Percentiles rank a stretch among this genome's conserved stretches.
Evolutionary conservation across 1,284 basidiomycete species (phyloP).

Genomic region (Taiwanofungus camphoratus): DNA sequence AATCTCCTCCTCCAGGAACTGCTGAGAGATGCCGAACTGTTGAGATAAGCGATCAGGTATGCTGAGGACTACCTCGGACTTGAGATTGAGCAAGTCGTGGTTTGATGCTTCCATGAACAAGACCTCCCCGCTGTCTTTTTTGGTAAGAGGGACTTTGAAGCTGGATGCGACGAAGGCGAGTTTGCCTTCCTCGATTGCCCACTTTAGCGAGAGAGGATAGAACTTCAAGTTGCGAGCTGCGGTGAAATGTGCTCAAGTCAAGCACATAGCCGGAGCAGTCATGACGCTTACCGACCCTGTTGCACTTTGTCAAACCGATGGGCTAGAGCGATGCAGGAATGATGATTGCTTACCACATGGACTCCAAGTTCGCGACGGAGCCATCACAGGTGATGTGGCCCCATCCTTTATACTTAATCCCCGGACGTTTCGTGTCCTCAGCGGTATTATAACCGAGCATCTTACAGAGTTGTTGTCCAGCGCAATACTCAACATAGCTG

Average conservation of each 20-base stretch:
- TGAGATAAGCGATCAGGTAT: conserved; percentile 24
- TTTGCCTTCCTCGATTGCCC: conserved; percentile 25
- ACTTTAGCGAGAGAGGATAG: conserved; percentile 32
- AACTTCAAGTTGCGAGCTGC: conserved; percentile 36
- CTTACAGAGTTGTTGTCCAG: conserved; percentile 36
- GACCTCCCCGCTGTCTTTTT: too few species aligned
- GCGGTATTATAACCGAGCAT: conserved; percentile 40
- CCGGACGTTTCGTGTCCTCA: too few species aligned
- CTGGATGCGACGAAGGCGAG: conserved; percentile 26
- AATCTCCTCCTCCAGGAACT: conserved; percentile 22
- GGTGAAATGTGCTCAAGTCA: conserved; percentile 10
- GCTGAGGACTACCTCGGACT: conserved; percentile 22
- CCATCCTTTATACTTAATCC: conserved; percentile 30
- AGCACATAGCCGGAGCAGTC: neutral
- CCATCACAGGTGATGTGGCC: conserved; percentile 43
- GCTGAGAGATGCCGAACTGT: conserved; percentile 26
- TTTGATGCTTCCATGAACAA: conserved; percentile 23
- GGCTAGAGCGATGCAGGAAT: neutral
- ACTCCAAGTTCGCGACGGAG: conserved; percentile 42
- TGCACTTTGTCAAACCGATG: neutral
- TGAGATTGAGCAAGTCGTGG: conserved; percentile 33
- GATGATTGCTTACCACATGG: conserved; percentile 34
- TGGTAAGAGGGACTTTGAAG: conserved; percentile 29
- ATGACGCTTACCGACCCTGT: conserved; percentile 17
- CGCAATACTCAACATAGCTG: conserved; percentile 33